phyloP scores from a whole-genome alignment of 163 green algal species.

The Chloromonas sp. region DNA sequence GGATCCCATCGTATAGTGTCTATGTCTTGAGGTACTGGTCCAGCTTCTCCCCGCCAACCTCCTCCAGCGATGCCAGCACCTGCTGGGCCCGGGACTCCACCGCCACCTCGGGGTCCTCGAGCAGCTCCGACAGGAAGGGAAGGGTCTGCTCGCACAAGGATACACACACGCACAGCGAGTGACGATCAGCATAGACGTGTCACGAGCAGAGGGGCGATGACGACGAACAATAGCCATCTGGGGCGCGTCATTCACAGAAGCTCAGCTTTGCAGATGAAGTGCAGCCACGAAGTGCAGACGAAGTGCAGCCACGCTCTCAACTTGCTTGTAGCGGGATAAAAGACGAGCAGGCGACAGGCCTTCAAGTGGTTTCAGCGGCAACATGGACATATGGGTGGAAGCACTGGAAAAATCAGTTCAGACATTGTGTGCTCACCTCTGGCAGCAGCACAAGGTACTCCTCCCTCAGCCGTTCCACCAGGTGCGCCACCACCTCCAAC shows the following conservation, averaged over 20 bases:
- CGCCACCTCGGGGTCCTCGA: conserved; percentile 73
- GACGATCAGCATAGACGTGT: neutral
- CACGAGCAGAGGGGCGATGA: too few relatives aligned
- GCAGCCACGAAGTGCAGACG: too few relatives aligned
- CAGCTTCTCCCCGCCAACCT: conserved; percentile 77
- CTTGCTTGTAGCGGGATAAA: too few relatives aligned
- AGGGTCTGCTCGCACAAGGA: conserved; percentile 35
- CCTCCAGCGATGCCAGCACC: conserved; percentile 74
- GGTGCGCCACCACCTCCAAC: conserved; percentile 44
- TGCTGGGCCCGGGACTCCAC: conserved; percentile 55
- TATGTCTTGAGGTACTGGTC: conserved; percentile 59
- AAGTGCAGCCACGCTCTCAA: too few relatives aligned
- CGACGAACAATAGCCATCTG: too few relatives aligned
- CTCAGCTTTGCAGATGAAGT: too few relatives aligned
- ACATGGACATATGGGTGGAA: too few relatives aligned
- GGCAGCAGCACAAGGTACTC: conserved; percentile 85
- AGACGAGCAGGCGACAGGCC: too few relatives aligned
- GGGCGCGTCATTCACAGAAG: too few relatives aligned
- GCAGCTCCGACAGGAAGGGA: conserved; percentile 77
- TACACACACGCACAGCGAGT: neutral
- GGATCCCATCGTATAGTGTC: too few relatives aligned
- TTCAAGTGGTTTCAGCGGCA: too few relatives aligned
- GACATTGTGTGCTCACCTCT: conserved; percentile 38
- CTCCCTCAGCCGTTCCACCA: conserved; percentile 69
- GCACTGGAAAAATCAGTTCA: too few relatives aligned